These are phyloP conservation scores for Naganishia vaughanmartiniae DNA, from an alignment of 768 basidiomycete genomes.

Conservation along the genomic window DNA sequence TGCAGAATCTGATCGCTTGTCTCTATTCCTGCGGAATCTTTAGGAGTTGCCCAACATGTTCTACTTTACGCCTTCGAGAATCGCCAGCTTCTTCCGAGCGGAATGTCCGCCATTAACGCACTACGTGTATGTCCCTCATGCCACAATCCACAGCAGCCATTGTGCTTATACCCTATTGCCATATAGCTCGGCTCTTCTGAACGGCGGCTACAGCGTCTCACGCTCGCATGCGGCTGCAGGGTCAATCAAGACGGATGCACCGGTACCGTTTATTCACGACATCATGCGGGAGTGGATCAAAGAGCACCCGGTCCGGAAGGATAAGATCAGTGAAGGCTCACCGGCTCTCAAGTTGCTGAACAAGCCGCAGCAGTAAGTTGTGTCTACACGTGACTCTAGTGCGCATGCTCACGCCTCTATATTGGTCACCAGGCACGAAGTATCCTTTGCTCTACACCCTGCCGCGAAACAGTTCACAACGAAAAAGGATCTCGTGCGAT, in stretches of 20 bases:
- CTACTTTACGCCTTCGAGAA: constrained; percentile 78
- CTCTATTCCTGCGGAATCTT: not conserved
- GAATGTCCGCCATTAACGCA: constrained; percentile 71
- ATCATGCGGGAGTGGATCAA: constrained; percentile 83
- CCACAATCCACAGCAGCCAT: not conserved
- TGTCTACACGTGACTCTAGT: not conserved
- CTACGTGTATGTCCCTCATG: constrained; percentile 62
- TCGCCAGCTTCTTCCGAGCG: constrained; percentile 80
- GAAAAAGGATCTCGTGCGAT: constrained; percentile 41
- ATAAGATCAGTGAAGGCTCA: constrained; percentile 72
- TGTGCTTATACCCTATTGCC: not conserved
- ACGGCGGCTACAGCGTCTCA: constrained; percentile 78
- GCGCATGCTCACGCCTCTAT: not conserved
- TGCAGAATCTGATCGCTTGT: not conserved
- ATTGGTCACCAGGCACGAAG: constrained; percentile 48
- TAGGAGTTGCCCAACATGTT: constrained; percentile 75
- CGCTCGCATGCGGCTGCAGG: constrained; percentile 87
- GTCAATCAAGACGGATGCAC: constrained; percentile 84
- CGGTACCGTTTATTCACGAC: constrained; percentile 69
- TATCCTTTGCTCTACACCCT: constrained; percentile 77
- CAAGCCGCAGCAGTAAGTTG: constrained; percentile 65
- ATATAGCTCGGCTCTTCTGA: constrained; percentile 77
- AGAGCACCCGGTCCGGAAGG: constrained; percentile 73
- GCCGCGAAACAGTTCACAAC: constrained; percentile 52
- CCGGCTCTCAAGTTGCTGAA: constrained; percentile 68